Evolutionary conservation across 1,139 yeast genomes (phyloP).

Genomic region (Pichia sp.): DNA sequence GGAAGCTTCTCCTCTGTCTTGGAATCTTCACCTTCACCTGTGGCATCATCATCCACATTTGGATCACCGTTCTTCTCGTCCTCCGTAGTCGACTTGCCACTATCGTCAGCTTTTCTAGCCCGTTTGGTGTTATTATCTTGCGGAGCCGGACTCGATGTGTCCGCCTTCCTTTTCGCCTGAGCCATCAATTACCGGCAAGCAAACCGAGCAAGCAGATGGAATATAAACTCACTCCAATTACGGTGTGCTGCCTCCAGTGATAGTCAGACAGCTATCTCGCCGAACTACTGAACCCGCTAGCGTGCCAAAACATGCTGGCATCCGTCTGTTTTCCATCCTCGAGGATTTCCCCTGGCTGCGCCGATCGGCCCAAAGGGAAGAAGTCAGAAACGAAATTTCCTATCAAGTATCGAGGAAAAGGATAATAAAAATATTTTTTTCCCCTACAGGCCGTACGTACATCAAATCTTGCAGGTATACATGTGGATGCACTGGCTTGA

Average conservation of each 20-base stretch:
- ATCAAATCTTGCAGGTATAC: not conserved
- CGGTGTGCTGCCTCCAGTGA: not conserved
- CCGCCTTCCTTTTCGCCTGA: slow-evolving; percentile 3
- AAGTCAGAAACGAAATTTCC: slow-evolving; percentile 1
- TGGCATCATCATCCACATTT: not conserved
- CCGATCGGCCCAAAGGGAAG: slow-evolving; percentile 8
- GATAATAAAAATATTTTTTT: not conserved
- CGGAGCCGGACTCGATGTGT: not conserved
- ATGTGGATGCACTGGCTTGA: too few relatives aligned
- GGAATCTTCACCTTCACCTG: not conserved
- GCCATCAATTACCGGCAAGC: not conserved
- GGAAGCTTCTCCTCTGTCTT: not conserved
- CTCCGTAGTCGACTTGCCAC: not conserved
- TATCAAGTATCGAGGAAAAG: not conserved
- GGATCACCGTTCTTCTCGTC: not conserved
- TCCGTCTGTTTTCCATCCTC: not conserved
- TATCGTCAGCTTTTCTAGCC: not conserved
- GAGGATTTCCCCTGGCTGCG: not conserved
- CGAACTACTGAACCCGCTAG: not conserved
- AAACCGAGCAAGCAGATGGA: not conserved
- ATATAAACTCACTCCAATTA: not conserved
- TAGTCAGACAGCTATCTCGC: not conserved
- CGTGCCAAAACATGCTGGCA: not conserved
- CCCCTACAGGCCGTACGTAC: not conserved
- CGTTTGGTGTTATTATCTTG: not conserved